Conservation (phyloP, 2,329 filamentous ascomycete species). For the Xylariaceae sp. region DNA sequence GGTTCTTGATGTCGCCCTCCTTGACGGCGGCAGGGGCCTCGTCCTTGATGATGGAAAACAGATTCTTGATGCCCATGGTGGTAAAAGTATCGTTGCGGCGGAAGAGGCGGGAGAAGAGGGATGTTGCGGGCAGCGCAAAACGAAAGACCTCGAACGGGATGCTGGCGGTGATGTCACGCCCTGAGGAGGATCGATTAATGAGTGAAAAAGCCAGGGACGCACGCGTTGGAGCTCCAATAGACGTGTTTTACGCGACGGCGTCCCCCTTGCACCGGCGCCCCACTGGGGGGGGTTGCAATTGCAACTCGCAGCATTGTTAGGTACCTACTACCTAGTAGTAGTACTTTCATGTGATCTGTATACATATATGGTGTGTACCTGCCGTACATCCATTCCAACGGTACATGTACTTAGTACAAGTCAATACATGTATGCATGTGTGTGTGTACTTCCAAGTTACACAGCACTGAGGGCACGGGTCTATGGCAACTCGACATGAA, state of each 20-base stretch:
- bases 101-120: not conserved
- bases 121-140: not conserved
- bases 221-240: not conserved
- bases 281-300: too few species aligned
- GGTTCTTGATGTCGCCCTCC: slow-evolving; percentile 96
- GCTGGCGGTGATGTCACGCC: slow-evolving; percentile 16
- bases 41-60: slow-evolving; percentile 80
- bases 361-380: too few species aligned
- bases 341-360: too few species aligned
- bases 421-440: too few species aligned
- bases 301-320: too few species aligned
- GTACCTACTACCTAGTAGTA: too few species aligned
- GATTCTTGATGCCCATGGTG: slow-evolving; percentile 64
- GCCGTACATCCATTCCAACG: too few species aligned
- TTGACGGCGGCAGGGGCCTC: slow-evolving; percentile 95
- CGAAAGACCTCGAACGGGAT: not conserved
- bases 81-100: slow-evolving; percentile 1
- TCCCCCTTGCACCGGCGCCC: too few species aligned
- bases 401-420: too few species aligned
- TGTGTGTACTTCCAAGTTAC: too few species aligned
- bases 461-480: too few species aligned
- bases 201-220: not conserved
- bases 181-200: slow-evolving; percentile 11
- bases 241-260: slow-evolving; percentile 7
- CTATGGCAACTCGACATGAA: too few species aligned